A percentile compares a stretch with the other conserved stretches of the same genome.
Evolutionary conservation across 2,329 filamentous ascomycete species (phyloP).

Genomic region (Trichoderma sp.): DNA sequence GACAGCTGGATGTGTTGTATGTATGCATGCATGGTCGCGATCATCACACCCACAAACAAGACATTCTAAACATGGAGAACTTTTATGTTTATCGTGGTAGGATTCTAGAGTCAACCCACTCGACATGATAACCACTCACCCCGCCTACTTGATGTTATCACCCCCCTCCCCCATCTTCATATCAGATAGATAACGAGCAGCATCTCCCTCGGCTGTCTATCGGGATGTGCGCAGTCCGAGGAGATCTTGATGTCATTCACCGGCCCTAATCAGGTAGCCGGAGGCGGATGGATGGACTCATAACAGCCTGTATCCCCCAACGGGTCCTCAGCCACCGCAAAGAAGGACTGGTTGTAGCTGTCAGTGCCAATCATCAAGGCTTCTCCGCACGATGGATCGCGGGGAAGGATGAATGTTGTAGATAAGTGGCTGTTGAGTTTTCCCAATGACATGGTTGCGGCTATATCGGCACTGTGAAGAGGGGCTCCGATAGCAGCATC

Average conservation of each 20-base stretch:
- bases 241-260: background rate
- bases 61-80: background rate
- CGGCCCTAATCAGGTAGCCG: background rate
- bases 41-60: background rate
- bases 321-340: background rate
- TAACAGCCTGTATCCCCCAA: background rate
- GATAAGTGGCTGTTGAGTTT: constrained; percentile 11
- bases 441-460: background rate
- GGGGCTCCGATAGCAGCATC: background rate
- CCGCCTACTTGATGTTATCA: background rate
- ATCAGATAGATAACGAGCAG: background rate
- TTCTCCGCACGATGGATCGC: constrained; percentile 23
- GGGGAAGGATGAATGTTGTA: constrained; percentile 16
- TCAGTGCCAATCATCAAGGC: background rate
- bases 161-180: background rate
- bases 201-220: constrained; percentile 9
- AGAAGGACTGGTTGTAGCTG: background rate
- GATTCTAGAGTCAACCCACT: background rate
- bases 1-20: background rate
- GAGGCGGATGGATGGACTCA: background rate
- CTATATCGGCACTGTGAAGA: constrained; percentile 11
- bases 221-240: background rate
- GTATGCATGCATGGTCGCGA: background rate
- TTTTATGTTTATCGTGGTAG: background rate
- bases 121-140: constrained; percentile 4